Percentiles rank a stretch among this genome's conserved stretches.
These are phyloP conservation scores for Candida qinlingensis DNA, from an alignment of 805 yeast genomes.

Conservation along the genomic window DNA sequence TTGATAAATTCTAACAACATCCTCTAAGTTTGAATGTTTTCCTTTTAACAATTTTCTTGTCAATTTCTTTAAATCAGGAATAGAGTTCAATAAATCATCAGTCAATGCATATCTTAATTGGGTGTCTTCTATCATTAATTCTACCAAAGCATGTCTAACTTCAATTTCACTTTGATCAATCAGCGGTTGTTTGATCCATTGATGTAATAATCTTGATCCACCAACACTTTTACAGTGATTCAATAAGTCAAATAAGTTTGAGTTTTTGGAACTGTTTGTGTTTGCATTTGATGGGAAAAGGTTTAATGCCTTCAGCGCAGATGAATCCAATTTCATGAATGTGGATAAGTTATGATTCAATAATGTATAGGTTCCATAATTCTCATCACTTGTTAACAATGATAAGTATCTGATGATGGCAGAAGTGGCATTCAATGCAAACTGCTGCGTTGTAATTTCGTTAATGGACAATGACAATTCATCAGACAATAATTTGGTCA, in stretches of 20 bases:
- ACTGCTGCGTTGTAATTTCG: slow-evolving; percentile 42
- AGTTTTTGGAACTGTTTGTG: slow-evolving; percentile 35
- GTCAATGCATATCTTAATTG: slow-evolving; percentile 60
- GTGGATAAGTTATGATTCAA: slow-evolving; percentile 67
- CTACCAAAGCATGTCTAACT: slow-evolving; percentile 73
- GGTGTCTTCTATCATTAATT: slow-evolving; percentile 62
- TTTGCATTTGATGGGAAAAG: slow-evolving; percentile 53
- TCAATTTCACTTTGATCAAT: slow-evolving; percentile 55
- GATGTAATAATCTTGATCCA: slow-evolving; percentile 84
- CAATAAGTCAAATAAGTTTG: slow-evolving; percentile 74
- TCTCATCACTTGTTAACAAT: slow-evolving; percentile 50
- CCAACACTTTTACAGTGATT: slow-evolving; percentile 85
- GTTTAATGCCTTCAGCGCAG: slow-evolving; percentile 85
- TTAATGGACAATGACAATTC: slow-evolving; percentile 50
- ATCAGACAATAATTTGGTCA: slow-evolving; percentile 61
- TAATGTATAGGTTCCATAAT: slow-evolving; percentile 50
- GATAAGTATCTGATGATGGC: slow-evolving; percentile 69
- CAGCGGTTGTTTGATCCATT: slow-evolving; percentile 95
- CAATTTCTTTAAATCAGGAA: slow-evolving; percentile 80
- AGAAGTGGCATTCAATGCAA: slow-evolving; percentile 57
- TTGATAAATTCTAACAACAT: slow-evolving; percentile 85
- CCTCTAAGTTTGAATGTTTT: slow-evolving; percentile 65
- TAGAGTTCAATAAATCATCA: slow-evolving; percentile 58
- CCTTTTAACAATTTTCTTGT: slow-evolving; percentile 54
- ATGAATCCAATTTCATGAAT: slow-evolving; percentile 84